phyloP scores from a whole-genome alignment of 2,329 filamentous ascomycete genomes.

The Pseudogymnoascus sp. region DNA sequence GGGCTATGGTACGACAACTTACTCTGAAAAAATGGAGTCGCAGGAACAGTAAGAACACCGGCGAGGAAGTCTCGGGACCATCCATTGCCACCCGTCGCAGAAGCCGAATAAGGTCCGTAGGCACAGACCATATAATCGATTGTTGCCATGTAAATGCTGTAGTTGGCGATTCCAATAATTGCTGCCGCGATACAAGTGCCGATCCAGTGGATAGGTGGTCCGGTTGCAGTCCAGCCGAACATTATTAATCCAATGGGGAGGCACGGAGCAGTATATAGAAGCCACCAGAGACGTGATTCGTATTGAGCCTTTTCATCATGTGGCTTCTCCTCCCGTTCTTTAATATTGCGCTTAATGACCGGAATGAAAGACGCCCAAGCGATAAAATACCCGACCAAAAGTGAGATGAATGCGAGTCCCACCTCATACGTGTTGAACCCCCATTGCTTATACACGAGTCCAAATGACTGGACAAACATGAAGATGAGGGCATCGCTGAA shows the following conservation, averaged over 20 bases:
- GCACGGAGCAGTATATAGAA: conserved; percentile 53
- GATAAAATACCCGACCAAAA: conserved; percentile 58
- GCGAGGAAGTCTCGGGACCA: conserved; percentile 67
- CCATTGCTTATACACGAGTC: conserved; percentile 62
- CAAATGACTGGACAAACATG: conserved; percentile 67
- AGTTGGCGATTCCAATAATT: conserved; percentile 66
- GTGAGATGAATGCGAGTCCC: conserved; percentile 56
- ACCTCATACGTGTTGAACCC: conserved; percentile 47
- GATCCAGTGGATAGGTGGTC: conserved; percentile 59
- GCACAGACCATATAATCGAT: conserved; percentile 73
- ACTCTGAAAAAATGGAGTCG: conserved; percentile 53
- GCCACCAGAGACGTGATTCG: conserved; percentile 57
- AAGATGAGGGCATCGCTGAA: conserved; percentile 71
- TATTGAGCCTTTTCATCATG: conserved; percentile 55
- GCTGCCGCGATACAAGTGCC: conserved; percentile 56
- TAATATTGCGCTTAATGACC: conserved; percentile 46
- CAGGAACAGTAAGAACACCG: conserved; percentile 61
- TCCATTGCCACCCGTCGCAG: conserved; percentile 68
- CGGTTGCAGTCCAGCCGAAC: conserved; percentile 61
- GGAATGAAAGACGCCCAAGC: conserved; percentile 53
- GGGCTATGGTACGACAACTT: conserved; percentile 11
- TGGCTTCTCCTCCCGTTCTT: conserved; percentile 42
- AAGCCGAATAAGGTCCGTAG: conserved; percentile 65
- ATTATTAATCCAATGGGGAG: conserved; percentile 61
- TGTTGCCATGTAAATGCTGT: conserved; percentile 64